Percentiles rank a stretch among this genome's conserved stretches.
Conservation (phyloP, 2,329 filamentous ascomycete species). For the Trichoderma sp. region DNA sequence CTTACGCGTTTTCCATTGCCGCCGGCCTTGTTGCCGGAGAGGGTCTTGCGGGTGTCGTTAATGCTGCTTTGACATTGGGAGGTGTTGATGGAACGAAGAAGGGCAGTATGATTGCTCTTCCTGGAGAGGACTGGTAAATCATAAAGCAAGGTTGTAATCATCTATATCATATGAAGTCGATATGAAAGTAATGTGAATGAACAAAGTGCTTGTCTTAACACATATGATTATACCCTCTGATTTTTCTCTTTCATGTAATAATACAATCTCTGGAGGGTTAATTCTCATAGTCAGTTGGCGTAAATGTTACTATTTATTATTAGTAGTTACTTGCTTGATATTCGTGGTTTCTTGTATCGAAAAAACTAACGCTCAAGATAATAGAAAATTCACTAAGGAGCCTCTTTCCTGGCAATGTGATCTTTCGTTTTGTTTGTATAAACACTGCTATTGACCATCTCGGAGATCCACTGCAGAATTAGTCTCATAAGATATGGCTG, state of each 20-base stretch:
- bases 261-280: background rate
- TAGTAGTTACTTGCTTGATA: too few species aligned
- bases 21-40: slow-evolving; percentile 62
- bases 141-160: background rate
- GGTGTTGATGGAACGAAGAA: slow-evolving; percentile 29
- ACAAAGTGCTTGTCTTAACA: background rate
- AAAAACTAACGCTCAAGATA: too few species aligned
- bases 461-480: background rate
- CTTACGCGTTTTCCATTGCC: slow-evolving; percentile 57
- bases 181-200: background rate
- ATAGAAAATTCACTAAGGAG: too few species aligned
- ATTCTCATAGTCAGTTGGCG: too few species aligned
- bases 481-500: too few species aligned
- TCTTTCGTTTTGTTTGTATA: too few species aligned
- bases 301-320: too few species aligned
- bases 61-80: slow-evolving; percentile 45
- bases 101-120: slow-evolving; percentile 22
- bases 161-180: background rate
- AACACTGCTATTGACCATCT: background rate
- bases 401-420: too few species aligned
- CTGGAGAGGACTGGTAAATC: slow-evolving; percentile 21
- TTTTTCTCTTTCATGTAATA: background rate
- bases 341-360: too few species aligned
- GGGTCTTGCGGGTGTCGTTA: slow-evolving; percentile 60
- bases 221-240: too few species aligned